A percentile compares a stretch with the other conserved stretches of the same genome.
phyloP scores from a whole-genome alignment of 495 filamentous ascomycete genomes.

The Pseudevernia furfuracea region DNA sequence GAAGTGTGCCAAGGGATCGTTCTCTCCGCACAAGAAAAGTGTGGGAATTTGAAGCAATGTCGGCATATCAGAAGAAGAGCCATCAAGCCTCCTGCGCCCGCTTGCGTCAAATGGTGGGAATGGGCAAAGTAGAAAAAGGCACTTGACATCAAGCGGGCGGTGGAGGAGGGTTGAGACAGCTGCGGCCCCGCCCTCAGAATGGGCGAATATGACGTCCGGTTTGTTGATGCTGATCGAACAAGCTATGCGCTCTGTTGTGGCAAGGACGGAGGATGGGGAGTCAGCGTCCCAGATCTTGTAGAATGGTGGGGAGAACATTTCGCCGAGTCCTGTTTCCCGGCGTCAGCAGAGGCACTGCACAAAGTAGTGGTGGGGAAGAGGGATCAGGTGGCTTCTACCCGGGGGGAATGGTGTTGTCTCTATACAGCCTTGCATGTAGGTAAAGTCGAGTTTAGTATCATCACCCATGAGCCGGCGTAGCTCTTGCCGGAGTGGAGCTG shows the following conservation, averaged over 20 bases:
- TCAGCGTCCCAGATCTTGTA: background rate
- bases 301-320: background rate
- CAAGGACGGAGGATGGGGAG: background rate
- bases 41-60: background rate
- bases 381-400: background rate
- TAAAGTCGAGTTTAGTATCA: background rate
- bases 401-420: background rate
- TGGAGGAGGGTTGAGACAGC: background rate
- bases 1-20: background rate
- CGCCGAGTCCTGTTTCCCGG: background rate
- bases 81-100: background rate
- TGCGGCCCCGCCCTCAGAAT: constrained; percentile 1
- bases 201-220: background rate
- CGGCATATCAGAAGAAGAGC: background rate
- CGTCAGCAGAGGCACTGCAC: background rate
- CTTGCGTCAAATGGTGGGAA: background rate
- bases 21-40: background rate
- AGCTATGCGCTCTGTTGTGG: background rate
- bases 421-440: background rate
- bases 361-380: background rate
- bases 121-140: background rate
- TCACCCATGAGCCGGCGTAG: background rate
- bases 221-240: background rate
- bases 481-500: background rate
- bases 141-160: background rate